These are phyloP conservation scores for Bretschneidera sinensis DNA, from an alignment of 345 rosid species.

Conservation along the genomic window DNA sequence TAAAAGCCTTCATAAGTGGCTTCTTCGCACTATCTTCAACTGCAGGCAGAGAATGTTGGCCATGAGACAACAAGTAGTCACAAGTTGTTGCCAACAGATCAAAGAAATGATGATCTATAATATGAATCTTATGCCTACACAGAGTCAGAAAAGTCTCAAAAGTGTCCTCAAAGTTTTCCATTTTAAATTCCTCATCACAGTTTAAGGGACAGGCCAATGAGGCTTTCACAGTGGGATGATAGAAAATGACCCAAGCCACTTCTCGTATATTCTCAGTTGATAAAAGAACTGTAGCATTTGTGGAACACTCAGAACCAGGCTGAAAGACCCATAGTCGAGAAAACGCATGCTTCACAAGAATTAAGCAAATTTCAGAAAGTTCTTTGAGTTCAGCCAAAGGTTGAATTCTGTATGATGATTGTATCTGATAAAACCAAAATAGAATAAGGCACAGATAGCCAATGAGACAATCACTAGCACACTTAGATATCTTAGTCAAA, in stretches of 20 bases:
- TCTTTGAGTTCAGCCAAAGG: constrained; percentile 39
- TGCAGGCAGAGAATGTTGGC: constrained; percentile 18
- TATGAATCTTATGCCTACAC: constrained; percentile 38
- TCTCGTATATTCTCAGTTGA: constrained; percentile 34
- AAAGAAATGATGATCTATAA: constrained; percentile 52
- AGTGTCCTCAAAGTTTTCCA: constrained; percentile 27
- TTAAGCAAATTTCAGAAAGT: constrained; percentile 54
- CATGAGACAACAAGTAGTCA: constrained; percentile 40
- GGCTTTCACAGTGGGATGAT: constrained; percentile 55
- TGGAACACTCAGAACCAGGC: constrained; percentile 24
- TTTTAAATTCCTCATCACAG: constrained; percentile 29
- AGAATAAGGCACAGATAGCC: constrained; percentile 50
- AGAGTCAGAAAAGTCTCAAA: constrained; percentile 38
- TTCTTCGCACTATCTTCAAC: constrained; percentile 25
- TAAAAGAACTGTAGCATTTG: constrained; percentile 18
- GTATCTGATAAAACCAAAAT: constrained; percentile 66
- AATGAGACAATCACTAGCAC: constrained; percentile 33
- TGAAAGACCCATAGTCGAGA: constrained; percentile 34
- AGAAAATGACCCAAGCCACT: constrained; percentile 51
- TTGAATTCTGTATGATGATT: constrained; percentile 32
- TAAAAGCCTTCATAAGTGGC: constrained; percentile 41
- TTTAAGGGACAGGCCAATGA: constrained; percentile 47
- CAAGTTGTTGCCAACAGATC: constrained; percentile 50
- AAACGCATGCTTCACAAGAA: constrained; percentile 53
- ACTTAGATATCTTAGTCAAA: constrained; percentile 47